Conservation (phyloP, 73 alveolate genomes). For the Stentor coeruleus region DNA sequence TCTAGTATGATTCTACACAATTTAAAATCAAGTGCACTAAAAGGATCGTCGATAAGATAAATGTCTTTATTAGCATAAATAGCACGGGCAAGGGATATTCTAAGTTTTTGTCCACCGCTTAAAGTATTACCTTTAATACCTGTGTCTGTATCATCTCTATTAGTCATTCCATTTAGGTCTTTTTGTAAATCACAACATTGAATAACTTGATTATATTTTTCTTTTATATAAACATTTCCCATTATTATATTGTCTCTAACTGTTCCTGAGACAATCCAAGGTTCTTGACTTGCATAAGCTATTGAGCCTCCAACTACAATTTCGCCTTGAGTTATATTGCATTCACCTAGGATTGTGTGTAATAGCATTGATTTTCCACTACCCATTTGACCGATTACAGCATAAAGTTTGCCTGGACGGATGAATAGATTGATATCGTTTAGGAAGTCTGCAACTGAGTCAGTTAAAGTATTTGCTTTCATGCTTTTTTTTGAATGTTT, state of each 20-base stretch:
- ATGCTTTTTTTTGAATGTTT: not conserved
- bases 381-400: not conserved
- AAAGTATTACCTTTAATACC: conserved; percentile 92
- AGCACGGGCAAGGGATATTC: conserved; percentile 94
- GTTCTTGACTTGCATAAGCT: conserved; percentile 66
- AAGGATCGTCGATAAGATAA: conserved; percentile 88
- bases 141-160: conserved; percentile 83
- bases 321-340: conserved; percentile 22
- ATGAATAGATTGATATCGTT: not conserved
- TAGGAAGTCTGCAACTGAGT: not conserved
- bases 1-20: conserved; percentile 60
- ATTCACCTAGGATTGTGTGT: not conserved
- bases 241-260: conserved; percentile 77
- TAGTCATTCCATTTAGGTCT: conserved; percentile 62
- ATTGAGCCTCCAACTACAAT: conserved; percentile 53
- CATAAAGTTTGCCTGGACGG: not conserved
- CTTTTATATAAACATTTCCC: conserved; percentile 57
- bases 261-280: conserved; percentile 78
- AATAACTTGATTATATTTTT: conserved; percentile 56
- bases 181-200: conserved; percentile 63
- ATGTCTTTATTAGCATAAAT: conserved; percentile 82
- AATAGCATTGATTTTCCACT: not conserved
- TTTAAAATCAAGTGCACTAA: conserved; percentile 89
- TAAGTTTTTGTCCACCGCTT: conserved; percentile 95
- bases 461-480: not conserved